A percentile compares a stretch with the other conserved stretches of the same genome.
Conservation (phyloP, 148 eudicot genomes). For the Spergularia bocconei region DNA sequence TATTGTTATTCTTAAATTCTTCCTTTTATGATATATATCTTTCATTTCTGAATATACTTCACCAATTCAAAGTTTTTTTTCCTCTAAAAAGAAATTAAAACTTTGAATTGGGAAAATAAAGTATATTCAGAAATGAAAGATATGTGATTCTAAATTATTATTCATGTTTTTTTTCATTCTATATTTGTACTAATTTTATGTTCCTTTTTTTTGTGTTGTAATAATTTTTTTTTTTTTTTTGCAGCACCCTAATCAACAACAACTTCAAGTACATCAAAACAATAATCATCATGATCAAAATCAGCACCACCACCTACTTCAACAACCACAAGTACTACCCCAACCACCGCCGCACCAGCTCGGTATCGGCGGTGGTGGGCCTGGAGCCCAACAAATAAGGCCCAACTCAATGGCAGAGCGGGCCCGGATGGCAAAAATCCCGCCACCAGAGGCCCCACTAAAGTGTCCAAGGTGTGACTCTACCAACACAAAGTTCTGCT, state of each 20-base stretch:
- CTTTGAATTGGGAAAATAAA: too few relatives aligned
- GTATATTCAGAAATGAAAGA: neutral
- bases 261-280: slow-evolving; percentile 27
- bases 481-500: slow-evolving; percentile 67
- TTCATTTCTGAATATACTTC: slow-evolving; percentile 48
- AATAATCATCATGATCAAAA: slow-evolving; percentile 28
- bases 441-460: slow-evolving; percentile 55
- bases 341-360: slow-evolving; percentile 25
- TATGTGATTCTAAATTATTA: neutral
- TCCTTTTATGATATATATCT: neutral
- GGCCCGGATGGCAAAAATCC: slow-evolving; percentile 54
- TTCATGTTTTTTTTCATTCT: neutral
- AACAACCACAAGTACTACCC: slow-evolving; percentile 17
- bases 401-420: slow-evolving; percentile 68
- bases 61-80: too few relatives aligned
- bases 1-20: neutral
- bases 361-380: slow-evolving; percentile 32
- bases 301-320: slow-evolving; percentile 29
- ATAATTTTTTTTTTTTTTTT: neutral
- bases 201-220: neutral
- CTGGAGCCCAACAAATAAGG: slow-evolving; percentile 33
- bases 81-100: too few relatives aligned
- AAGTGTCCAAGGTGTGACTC: slow-evolving; percentile 78
- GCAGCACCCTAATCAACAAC: slow-evolving; percentile 35
- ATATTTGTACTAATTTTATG: slow-evolving; percentile 10